These are phyloP conservation scores for Zoysia japonica DNA, from an alignment of 176 grass and related monocot genomes.

Conservation along the genomic window DNA sequence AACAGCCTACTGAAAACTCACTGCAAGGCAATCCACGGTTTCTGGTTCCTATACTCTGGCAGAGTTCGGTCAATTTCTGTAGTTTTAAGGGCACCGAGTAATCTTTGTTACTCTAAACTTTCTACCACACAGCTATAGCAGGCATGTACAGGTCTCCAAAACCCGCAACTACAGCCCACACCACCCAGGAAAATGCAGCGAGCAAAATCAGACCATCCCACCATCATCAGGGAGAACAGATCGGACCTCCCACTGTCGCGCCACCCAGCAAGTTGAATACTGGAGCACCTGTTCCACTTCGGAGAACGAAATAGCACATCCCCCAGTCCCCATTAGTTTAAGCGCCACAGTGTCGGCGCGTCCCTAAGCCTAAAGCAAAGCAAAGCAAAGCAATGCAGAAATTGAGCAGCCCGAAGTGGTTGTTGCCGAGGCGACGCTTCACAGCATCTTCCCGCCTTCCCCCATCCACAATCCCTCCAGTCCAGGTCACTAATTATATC, in stretches of 20 bases:
- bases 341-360: background rate
- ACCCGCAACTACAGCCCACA: background rate
- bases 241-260: background rate
- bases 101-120: background rate
- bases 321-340: background rate
- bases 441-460: constrained; percentile 29
- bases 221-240: background rate
- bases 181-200: background rate
- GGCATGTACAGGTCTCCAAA: background rate
- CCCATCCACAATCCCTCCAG: background rate
- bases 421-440: constrained; percentile 12
- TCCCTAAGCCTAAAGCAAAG: constrained; percentile 33
- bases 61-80: background rate
- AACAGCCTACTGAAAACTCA: background rate
- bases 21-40: background rate
- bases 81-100: background rate
- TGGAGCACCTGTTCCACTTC: background rate
- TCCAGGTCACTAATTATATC: constrained; percentile 31
- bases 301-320: background rate
- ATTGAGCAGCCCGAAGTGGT: constrained; percentile 15
- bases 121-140: background rate
- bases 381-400: background rate
- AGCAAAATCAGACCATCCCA: background rate
- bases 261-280: background rate
- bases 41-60: background rate